Conservation (phyloP, 495 filamentous ascomycete genomes). For the Lophium mytilinum region DNA sequence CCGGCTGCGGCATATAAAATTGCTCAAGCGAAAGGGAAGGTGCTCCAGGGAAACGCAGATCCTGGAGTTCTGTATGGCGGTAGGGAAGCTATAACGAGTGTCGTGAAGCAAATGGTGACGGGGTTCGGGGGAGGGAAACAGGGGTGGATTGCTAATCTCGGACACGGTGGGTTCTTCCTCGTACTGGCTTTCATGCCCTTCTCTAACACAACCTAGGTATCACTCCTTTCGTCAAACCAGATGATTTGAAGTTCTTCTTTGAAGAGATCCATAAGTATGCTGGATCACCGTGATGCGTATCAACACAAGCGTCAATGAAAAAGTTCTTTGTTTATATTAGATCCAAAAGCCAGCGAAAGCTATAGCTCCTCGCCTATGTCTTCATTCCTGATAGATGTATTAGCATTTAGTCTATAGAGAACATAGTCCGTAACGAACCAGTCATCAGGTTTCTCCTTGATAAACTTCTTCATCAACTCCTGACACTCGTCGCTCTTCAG, state of each 20-base stretch:
- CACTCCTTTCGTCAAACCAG: constrained; percentile 86
- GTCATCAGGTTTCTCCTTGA: constrained; percentile 63
- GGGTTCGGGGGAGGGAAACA: constrained; percentile 83
- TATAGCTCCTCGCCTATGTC: constrained; percentile 23
- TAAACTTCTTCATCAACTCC: constrained; percentile 68
- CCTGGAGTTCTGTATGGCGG: constrained; percentile 88
- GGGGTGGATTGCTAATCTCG: constrained; percentile 81
- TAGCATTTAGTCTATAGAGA: too few species aligned
- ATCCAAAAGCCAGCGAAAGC: too few species aligned
- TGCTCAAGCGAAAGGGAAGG: constrained; percentile 56
- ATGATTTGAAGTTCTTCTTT: constrained; percentile 87
- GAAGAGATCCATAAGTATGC: constrained; percentile 66
- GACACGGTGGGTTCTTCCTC: constrained; percentile 59
- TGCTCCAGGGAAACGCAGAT: constrained; percentile 91
- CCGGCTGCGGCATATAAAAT: constrained; percentile 72
- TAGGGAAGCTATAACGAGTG: constrained; percentile 64
- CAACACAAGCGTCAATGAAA: neutral
- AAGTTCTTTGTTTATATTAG: too few species aligned
- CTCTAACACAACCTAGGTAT: constrained; percentile 49
- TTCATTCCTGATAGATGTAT: constrained; percentile 13
- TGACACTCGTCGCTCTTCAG: constrained; percentile 61
- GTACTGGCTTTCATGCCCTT: neutral
- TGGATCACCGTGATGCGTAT: constrained; percentile 4
- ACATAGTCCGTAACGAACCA: constrained; percentile 46
- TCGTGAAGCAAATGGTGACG: constrained; percentile 72